Percentiles rank a stretch among this genome's conserved stretches.
phyloP scores from a whole-genome alignment of 352 stramenopile species.

The Phytophthora podocarpi region DNA sequence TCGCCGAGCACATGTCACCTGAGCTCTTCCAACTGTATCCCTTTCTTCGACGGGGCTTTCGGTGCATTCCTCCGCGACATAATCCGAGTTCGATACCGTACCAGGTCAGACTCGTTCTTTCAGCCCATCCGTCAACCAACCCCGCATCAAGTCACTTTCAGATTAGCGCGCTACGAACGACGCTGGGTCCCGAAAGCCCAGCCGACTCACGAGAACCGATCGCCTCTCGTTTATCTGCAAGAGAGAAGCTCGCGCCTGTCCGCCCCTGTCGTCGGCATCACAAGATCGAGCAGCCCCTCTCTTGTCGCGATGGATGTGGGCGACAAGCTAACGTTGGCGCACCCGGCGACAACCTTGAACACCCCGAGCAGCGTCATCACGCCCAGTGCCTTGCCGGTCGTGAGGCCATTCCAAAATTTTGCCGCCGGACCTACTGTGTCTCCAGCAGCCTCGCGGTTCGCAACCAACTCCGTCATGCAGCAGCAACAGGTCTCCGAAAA shows the following conservation, averaged over 20 bases:
- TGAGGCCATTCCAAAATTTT: constrained; percentile 29
- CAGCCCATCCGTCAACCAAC: too few species aligned
- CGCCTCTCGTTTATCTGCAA: constrained; percentile 26
- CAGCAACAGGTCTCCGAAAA: constrained; percentile 23
- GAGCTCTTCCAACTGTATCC: constrained; percentile 10
- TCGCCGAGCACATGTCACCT: constrained; percentile 20
- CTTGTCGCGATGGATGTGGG: constrained; percentile 33
- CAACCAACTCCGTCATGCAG: constrained; percentile 11
- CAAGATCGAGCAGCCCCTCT: constrained; percentile 31
- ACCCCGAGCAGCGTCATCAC: constrained; percentile 25
- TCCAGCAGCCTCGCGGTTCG: constrained; percentile 15
- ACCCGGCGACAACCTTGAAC: constrained; percentile 22
- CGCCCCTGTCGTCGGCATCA: constrained; percentile 24
- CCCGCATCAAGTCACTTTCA: constrained; percentile 14
- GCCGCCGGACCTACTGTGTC: constrained; percentile 18
- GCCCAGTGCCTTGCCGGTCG: constrained; percentile 9
- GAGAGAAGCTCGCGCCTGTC: constrained; percentile 24
- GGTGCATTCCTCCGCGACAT: constrained; percentile 30
- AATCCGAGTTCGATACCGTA: constrained; percentile 1
- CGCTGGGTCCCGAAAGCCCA: constrained; percentile 10
- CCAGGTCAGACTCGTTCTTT: constrained; percentile 11
- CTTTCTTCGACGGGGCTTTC: constrained; percentile 29
- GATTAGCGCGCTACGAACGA: constrained; percentile 11
- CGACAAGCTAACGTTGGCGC: constrained; percentile 35
- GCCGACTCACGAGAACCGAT: constrained; percentile 22